Evolutionary conservation across 108 stramenopile species (phyloP).

Genomic region (Cyclotella sp.): DNA sequence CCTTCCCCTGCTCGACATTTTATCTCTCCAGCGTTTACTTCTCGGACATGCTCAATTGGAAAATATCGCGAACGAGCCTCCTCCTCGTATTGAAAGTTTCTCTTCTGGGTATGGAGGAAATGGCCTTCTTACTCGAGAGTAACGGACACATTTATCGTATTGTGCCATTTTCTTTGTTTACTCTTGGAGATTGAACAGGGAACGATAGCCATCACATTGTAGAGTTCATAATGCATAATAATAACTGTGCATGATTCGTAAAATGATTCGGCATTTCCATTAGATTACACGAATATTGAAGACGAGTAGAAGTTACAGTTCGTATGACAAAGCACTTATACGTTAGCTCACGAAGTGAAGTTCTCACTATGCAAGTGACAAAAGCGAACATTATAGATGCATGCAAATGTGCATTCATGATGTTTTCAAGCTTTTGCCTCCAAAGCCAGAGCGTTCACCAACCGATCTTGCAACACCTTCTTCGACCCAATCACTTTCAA

Average conservation of each 20-base stretch:
- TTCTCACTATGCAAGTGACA: too few relatives aligned
- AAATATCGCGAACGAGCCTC: slow-evolving; percentile 25
- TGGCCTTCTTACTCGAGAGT: background rate
- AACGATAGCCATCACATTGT: too few relatives aligned
- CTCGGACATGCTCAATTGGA: slow-evolving; percentile 28
- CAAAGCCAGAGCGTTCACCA: slow-evolving; percentile 56
- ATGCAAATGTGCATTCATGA: background rate
- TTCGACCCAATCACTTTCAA: slow-evolving; percentile 65
- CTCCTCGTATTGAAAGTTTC: slow-evolving; percentile 48
- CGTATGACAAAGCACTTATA: too few relatives aligned
- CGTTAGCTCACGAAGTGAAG: too few relatives aligned
- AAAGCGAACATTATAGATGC: too few relatives aligned
- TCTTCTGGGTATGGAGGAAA: slow-evolving; percentile 40
- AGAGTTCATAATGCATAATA: too few relatives aligned
- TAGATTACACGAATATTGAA: too few relatives aligned
- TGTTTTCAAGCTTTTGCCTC: background rate
- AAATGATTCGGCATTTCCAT: too few relatives aligned
- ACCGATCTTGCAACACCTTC: slow-evolving; percentile 59
- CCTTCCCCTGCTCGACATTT: slow-evolving; percentile 36
- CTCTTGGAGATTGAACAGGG: too few relatives aligned
- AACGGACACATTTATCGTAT: background rate
- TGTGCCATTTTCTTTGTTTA: background rate
- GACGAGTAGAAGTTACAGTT: too few relatives aligned
- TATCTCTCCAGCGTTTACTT: slow-evolving; percentile 31
- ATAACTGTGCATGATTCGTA: too few relatives aligned